Conservation (phyloP, 148 eudicot species). For the Gaultheria prostrata region DNA sequence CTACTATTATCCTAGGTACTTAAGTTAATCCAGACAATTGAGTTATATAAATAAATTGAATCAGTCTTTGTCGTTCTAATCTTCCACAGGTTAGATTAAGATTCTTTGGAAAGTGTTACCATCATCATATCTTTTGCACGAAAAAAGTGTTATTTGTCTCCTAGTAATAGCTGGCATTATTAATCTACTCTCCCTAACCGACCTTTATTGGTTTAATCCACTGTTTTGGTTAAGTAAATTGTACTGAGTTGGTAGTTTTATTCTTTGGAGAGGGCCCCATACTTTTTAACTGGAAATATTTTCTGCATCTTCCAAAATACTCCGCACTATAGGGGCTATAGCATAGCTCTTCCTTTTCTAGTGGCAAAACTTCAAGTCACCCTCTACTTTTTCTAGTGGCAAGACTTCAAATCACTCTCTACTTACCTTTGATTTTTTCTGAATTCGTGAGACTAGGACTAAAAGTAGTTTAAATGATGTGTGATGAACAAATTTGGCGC, state of each 20-base stretch:
- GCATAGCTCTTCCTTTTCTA: too few relatives aligned
- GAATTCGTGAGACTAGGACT: too few relatives aligned
- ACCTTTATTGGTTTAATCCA: not conserved
- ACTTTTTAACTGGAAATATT: not conserved
- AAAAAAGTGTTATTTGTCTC: not conserved
- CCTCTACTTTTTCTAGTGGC: not conserved
- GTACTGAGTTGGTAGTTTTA: not conserved
- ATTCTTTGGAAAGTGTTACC: not conserved
- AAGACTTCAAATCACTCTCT: too few relatives aligned
- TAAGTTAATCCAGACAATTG: too few relatives aligned
- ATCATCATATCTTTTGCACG: not conserved
- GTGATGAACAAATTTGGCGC: too few relatives aligned
- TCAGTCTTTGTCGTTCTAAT: not conserved
- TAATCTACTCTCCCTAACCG: not conserved
- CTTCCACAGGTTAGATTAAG: not conserved
- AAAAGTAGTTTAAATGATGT: too few relatives aligned
- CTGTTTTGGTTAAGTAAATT: not conserved
- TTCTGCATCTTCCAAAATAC: not conserved
- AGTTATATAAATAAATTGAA: not conserved
- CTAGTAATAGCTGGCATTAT: not conserved
- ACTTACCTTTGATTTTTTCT: too few relatives aligned
- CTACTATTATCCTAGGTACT: too few relatives aligned
- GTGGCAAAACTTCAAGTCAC: not conserved
- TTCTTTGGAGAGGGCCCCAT: not conserved
- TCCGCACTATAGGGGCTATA: too few relatives aligned